phyloP scores from a whole-genome alignment of 192 early-diverging fungal genomes.

The Coemansia sp. region DNA sequence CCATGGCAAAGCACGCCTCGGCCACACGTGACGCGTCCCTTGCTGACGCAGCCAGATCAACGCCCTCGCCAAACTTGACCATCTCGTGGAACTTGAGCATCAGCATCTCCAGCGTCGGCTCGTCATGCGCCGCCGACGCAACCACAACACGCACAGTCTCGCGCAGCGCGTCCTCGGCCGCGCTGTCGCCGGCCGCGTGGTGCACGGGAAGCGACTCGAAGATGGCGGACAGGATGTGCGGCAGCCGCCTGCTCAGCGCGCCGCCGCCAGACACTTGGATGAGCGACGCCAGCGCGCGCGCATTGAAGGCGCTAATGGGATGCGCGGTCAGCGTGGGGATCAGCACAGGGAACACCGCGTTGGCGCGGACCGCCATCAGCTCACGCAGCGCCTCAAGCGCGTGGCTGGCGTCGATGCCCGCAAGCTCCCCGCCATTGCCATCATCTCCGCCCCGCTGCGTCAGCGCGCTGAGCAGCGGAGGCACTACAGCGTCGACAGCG shows the following conservation, averaged over 20 bases:
- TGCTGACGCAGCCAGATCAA: conserved; percentile 17
- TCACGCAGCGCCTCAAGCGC: conserved; percentile 96
- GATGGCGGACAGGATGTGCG: conserved; percentile 78
- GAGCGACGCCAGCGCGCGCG: conserved; percentile 83
- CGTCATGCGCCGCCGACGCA: conserved; percentile 71
- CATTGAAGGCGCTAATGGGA: conserved; percentile 92
- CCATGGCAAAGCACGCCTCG: conserved; percentile 50
- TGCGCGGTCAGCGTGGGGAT: conserved; percentile 90
- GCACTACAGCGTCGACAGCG: conserved; percentile 92
- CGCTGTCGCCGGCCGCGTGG: conserved; percentile 57
- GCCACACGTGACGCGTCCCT: conserved; percentile 37
- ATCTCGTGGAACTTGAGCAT: conserved; percentile 80
- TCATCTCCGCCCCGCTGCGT: conserved; percentile 25
- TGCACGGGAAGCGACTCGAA: conserved; percentile 75
- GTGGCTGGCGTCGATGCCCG: conserved; percentile 54
- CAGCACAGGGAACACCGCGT: conserved; percentile 97
- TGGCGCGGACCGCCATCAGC: conserved; percentile 95
- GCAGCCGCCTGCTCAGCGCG: conserved; percentile 76
- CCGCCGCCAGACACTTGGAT: conserved; percentile 84
- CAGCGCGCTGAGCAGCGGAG: conserved; percentile 83
- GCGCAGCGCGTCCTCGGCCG: conserved; percentile 66
- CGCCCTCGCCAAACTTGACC: conserved; percentile 59
- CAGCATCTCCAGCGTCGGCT: conserved; percentile 77
- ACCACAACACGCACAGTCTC: conserved; percentile 76
- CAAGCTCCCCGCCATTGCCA: background rate